Base-by-base conservation (phyloP, 345 rosid species). In the Clarkia xantiana region DNA sequence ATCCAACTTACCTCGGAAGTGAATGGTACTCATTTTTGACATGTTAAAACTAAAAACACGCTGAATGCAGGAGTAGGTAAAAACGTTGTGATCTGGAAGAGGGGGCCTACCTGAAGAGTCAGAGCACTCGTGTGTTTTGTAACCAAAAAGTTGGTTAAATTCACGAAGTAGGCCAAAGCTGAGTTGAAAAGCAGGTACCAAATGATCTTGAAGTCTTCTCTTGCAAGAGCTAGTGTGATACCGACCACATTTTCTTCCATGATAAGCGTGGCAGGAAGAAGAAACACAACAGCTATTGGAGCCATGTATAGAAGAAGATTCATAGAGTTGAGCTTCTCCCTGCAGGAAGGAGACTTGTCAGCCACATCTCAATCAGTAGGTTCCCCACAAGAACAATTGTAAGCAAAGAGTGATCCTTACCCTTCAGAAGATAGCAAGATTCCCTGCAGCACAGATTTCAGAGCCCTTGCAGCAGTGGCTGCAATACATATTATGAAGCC, bases 271-370 rank as follows among this genome's bases (percentile, higher is more conserved):
- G 94, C 94, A 3, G 99, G 99, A 5, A 93, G 82, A 45, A 93
- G 77, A 56, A 84, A 76, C 22, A 84, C 79, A 9, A 93, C 97
- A 15, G 99, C 99, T 58, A 93, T 71, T 1, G 99, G 99, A 62
- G 96, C 95, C 99, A 93, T 93, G 76, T 93, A 93, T 3, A 93
- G 79, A 40, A 93, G 91, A n/a, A 87, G 88, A 62, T 93, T 93
- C 97, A 93, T 84, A 15, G 99, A 87, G 76, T 87, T 84, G 54
- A 93, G 81, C 78, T 87, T 93, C 77, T 87, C 99, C 82, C 99
- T 91, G 57, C 13, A 72, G 17, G 56, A 14, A 52, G 16, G 0
- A 40, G 1, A 17, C 22, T 14, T 13, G 34, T 20, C 20, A 10
- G 34, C 45, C 22, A 45, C 5, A 17, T 4, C 18, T 18, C 18